Conservation (phyloP, 352 stramenopile genomes). For the Globisporangium okanoganense region DNA sequence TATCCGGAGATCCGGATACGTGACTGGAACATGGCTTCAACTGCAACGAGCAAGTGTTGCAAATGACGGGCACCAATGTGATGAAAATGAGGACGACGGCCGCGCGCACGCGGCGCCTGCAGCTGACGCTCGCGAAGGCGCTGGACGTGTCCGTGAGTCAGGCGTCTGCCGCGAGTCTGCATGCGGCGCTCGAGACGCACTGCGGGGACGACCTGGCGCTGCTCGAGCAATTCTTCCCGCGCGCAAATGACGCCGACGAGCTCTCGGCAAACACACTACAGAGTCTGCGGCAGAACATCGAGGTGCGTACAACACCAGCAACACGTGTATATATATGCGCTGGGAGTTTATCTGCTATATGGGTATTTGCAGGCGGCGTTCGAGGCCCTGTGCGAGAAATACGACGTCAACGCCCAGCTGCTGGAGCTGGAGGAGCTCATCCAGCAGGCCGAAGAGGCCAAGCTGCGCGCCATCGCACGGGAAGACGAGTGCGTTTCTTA, state of each 20-base stretch:
- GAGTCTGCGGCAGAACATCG: conserved; percentile 47
- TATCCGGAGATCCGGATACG: background rate
- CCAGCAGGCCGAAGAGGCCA: conserved; percentile 33
- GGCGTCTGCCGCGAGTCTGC: conserved; percentile 43
- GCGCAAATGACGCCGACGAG: conserved; percentile 22
- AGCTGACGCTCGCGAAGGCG: conserved; percentile 60
- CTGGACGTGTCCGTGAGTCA: conserved; percentile 54
- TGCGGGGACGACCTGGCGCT: conserved; percentile 49
- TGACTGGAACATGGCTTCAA: background rate
- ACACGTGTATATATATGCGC: background rate
- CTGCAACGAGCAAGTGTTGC: background rate
- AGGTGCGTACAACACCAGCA: conserved; percentile 9
- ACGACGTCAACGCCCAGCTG: conserved; percentile 48
- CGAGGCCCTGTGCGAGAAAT: conserved; percentile 40
- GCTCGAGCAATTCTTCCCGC: conserved; percentile 43
- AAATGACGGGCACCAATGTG: background rate
- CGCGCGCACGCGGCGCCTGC: conserved; percentile 42
- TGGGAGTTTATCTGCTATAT: background rate
- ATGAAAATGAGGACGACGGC: background rate
- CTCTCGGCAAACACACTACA: conserved; percentile 48
- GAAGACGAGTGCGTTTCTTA: conserved; percentile 16
- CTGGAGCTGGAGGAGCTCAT: conserved; percentile 46
- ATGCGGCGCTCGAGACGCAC: conserved; percentile 43
- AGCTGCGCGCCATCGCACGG: conserved; percentile 29
- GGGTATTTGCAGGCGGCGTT: conserved; percentile 27